A percentile compares a stretch with the other conserved stretches of the same genome.
Conservation (phyloP, 306 rosid genomes). For the Castanopsis chinensis region DNA sequence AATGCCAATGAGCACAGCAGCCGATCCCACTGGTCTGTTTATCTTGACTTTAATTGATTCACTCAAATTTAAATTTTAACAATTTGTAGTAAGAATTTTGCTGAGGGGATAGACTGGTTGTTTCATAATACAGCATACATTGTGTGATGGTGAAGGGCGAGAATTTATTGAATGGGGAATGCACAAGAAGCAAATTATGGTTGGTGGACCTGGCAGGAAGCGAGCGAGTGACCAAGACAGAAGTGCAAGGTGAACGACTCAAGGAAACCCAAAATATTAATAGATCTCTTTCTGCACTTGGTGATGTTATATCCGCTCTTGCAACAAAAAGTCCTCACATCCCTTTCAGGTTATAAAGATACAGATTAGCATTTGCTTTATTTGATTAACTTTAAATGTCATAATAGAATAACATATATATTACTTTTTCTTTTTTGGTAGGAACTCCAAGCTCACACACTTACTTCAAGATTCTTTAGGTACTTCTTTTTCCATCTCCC, state of each 20-base stretch:
- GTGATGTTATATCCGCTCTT: conserved; percentile 96
- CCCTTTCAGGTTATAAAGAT: conserved; percentile 75
- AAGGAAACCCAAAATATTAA: conserved; percentile 97
- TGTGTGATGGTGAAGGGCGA: conserved; percentile 99
- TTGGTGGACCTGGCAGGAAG: conserved; percentile 97
- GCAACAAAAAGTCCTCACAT: conserved; percentile 84
- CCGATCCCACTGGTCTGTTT: conserved; percentile 84
- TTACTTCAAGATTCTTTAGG: conserved; percentile 98
- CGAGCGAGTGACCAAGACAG: conserved; percentile 90
- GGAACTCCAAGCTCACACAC: conserved; percentile 99
- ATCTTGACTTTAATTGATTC: not conserved
- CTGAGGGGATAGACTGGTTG: conserved; percentile 21
- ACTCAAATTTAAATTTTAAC: not conserved
- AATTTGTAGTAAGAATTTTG: conserved; percentile 10
- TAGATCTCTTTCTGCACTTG: conserved; percentile 93
- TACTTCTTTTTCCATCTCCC: conserved; percentile 30
- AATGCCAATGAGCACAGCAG: conserved; percentile 93
- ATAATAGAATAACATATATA: conserved; percentile 6
- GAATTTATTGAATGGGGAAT: conserved; percentile 82
- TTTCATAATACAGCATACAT: conserved; percentile 64
- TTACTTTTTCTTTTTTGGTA: conserved; percentile 27
- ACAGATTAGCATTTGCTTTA: conserved; percentile 9
- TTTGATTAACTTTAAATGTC: conserved; percentile 12
- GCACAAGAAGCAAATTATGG: conserved; percentile 94
- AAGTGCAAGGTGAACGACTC: conserved; percentile 93